Evolutionary conservation across 2,329 filamentous ascomycete species (phyloP), one percentile per base, ranked within the genome.

Genomic region (Tolypocladium ovalisporum): DNA sequence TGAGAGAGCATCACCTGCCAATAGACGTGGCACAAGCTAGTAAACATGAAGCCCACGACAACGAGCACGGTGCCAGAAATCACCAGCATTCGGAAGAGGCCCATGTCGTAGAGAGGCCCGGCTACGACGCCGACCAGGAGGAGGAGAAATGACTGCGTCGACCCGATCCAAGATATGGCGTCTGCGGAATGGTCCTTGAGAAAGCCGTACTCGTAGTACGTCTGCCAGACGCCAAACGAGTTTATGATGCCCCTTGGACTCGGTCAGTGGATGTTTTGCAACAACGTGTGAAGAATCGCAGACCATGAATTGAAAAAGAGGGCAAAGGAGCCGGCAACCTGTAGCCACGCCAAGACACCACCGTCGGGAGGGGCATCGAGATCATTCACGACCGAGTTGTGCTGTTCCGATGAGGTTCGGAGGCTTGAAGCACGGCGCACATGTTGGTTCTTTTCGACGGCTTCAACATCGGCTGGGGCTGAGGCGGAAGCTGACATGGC

Each of bases 1-100:
- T 77, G 75, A 0, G 72, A 64, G 4, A 78, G 65, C 9, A 78
- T 60, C 22, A 75, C 60, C 57, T 77, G 75, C 66, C 69, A 77
- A 67, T 76, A 77, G 29, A 61, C 59, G 1, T 64, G 67, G 39
- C 66, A 65, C 12, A 76, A 57, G 57, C 68, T 71, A 2, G 69
- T 68, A 65, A 74, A 67, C 59, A 71, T 72, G 57, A 76, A 64
- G 10, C 75, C 75, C 24, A 75, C 63, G 1, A 73, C 65, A 6
- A 71, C 64, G 5, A 75, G 58, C 32, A 68, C 62, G 0, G 66
- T 59, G 19, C 75, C 75, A 2, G 66, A 54, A n/a, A 61, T 52
- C 1, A 76, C 54, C 1, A 73, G 63, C 12, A 57, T 54, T 4
- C 64, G 62, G 58, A 71, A 67, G 59, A 75, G 66, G 2, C 75